Base-by-base conservation (phyloP, 768 basidiomycete species). In the Amanita rimosa region DNA sequence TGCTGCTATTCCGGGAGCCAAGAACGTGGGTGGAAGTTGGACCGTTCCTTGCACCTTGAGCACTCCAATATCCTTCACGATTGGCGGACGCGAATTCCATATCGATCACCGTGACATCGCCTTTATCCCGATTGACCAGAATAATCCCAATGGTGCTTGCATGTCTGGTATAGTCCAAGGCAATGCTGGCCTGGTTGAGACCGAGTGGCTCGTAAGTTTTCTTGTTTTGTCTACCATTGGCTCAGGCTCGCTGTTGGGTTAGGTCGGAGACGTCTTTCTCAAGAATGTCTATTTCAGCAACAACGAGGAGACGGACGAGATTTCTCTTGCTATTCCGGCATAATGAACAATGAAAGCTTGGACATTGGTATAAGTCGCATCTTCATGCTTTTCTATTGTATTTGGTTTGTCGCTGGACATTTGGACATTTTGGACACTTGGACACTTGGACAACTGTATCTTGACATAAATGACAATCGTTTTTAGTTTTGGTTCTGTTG, bases 11-110 rank as follows among this genome's bases (percentile, higher is more conserved):
- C 70, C 76, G 0, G 82, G 81, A 19, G 74, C 83, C 3, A 51
- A 60, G 46, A 70, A 67, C 24, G 71, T 76, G 55, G 65, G 65
- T 5, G 71, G 57, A 64, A 69, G 55, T 63, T 85, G 72, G 70
- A 79, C 70, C 8, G 67, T 89, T 46, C 83, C 86, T 1, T 88
- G 85, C 64, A 78, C 71, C 21, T 75, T 74, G 11, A 71, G 62
- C 43, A 65, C 75, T 10, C 65, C 63, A 36, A 59, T 85, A 34
- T 69, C 78, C 1, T 64, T 89, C 44, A 71, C 67, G 6, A 77
- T 88, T 48, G 78, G 78, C n/a, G 74, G 76, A 4, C 54, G 63
- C 19, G 52, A 65, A 17, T 88, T 87, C 56, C 50, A 68, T n/a
- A 80, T 85, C 52, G 67, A 78, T 46, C 65, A 81, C 7, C 62